Evolutionary conservation across 495 filamentous ascomycete species (phyloP), one percentile per base, ranked within the genome.

Genomic region (Ramalina intermedia): DNA sequence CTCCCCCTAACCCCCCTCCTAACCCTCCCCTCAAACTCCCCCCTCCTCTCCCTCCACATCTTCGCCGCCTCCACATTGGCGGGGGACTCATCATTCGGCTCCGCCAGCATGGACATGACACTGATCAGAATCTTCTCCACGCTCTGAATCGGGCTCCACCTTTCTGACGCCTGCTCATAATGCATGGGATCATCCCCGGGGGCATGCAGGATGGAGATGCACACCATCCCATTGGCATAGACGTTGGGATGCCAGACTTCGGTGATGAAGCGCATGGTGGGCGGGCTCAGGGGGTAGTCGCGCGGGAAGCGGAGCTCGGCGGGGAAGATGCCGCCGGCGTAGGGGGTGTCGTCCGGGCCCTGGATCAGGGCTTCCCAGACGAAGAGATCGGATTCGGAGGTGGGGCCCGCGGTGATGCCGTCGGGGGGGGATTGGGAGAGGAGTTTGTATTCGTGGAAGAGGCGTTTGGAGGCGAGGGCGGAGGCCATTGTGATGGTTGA

Each of bases 141-240:
- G 49, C 81, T 87, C 68, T 96, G 91, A 40, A 99, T 95, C 38
- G 91, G 91, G 38, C 79, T 84, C 91, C 91, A 99, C 43, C 91
- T 76, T 71, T 99, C 91, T 17, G 79, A 84, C 20, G 93, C 93
- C 56, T 90, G 84, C 67, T 99, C 91, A 71, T 99, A 99, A 65
- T 96, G 93, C 65, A 94, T 94, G 53, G 91, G 89, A 66, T 99
- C 91, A 63, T 99, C 93, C 55, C 88, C 89, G n/a, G 91, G 91
- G 4, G 93, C 82, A 68, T 99, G 91, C 9, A 99, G 79, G 70
- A 99, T 99, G 13, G 85, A 91, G 52, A 99, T 99, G 67, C 91
- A 99, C 51, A 99, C 91, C 17, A 82, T 70, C 50, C 91, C 91
- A 61, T 80, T 85, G 33, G 85, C 75, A 61, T 98, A 98, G 27